These are phyloP conservation scores for Bruguiera hainesii DNA, from an alignment of 441 rosid genomes.

Conservation along the genomic window DNA sequence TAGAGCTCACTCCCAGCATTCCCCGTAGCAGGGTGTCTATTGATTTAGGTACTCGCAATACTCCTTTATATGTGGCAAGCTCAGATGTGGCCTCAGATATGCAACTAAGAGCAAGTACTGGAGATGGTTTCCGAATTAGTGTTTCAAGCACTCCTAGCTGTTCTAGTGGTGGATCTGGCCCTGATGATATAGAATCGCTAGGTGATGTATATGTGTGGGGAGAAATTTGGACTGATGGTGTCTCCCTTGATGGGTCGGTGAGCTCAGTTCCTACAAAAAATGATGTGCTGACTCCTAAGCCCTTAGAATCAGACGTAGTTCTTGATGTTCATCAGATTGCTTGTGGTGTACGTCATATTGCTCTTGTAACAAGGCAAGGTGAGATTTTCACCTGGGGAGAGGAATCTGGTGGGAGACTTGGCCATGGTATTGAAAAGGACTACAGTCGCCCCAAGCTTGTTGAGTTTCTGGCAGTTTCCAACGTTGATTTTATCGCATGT, in stretches of 20 bases:
- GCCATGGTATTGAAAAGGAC: slow-evolving; percentile 71
- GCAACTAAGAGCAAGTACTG: slow-evolving; percentile 78
- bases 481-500: slow-evolving; percentile 69
- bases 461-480: slow-evolving; percentile 71
- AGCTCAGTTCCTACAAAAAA: slow-evolving; percentile 40
- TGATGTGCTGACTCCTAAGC: slow-evolving; percentile 71
- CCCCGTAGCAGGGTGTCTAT: slow-evolving; percentile 53
- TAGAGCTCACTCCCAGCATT: slow-evolving; percentile 49
- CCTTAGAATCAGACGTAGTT: slow-evolving; percentile 84
- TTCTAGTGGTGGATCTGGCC: slow-evolving; percentile 93
- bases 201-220: slow-evolving; percentile 97
- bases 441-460: slow-evolving; percentile 72
- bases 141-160: slow-evolving; percentile 94
- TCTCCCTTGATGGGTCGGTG: slow-evolving; percentile 51
- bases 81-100: slow-evolving; percentile 87
- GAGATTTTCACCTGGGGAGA: slow-evolving; percentile 97
- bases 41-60: slow-evolving; percentile 44
- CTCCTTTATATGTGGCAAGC: slow-evolving; percentile 35
- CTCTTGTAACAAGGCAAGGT: slow-evolving; percentile 92
- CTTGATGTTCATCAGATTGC: slow-evolving; percentile 94
- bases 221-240: slow-evolving; percentile 78
- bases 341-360: slow-evolving; percentile 71
- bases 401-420: slow-evolving; percentile 92
- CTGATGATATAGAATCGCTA: slow-evolving; percentile 90
- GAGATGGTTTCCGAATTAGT: slow-evolving; percentile 85